Percentiles rank a stretch among this genome's conserved stretches.
Conservation (phyloP, 345 rosid species). For the Balakata baccata region DNA sequence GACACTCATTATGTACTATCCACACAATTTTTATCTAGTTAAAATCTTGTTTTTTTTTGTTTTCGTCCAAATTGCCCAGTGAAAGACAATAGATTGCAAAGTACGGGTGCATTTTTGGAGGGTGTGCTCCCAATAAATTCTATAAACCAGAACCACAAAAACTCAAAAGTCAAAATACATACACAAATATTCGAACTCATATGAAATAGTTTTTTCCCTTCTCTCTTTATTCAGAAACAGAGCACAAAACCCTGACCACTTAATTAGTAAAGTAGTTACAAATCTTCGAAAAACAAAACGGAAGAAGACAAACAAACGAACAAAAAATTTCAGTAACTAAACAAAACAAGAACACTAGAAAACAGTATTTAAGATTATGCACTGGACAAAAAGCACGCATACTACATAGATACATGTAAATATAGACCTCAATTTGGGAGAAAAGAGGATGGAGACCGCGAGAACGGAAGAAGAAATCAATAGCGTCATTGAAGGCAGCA, state of each 20-base stretch:
- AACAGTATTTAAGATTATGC: no score
- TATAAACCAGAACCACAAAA: not conserved
- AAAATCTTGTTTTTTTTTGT: not conserved
- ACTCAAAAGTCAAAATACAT: not conserved
- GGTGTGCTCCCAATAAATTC: not conserved
- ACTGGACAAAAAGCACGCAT: not conserved
- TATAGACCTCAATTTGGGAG: slow-evolving; percentile 69
- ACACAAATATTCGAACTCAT: not conserved
- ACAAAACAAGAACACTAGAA: no score
- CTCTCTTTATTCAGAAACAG: not conserved
- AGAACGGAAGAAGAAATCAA: slow-evolving; percentile 59
- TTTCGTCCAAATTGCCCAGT: not conserved
- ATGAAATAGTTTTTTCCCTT: not conserved
- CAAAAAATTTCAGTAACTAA: not conserved
- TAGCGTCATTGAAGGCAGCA: slow-evolving; percentile 56
- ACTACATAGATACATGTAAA: not conserved
- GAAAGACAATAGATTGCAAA: no score
- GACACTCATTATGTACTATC: not conserved
- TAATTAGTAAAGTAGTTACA: not conserved
- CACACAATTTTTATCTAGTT: not conserved
- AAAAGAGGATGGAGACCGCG: slow-evolving; percentile 50
- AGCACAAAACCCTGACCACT: not conserved
- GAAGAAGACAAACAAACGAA: not conserved
- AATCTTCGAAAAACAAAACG: not conserved
- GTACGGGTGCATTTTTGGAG: no score